Evolutionary conservation across 1,284 basidiomycete species (phyloP).

Genomic region (Naganishia albida): DNA sequence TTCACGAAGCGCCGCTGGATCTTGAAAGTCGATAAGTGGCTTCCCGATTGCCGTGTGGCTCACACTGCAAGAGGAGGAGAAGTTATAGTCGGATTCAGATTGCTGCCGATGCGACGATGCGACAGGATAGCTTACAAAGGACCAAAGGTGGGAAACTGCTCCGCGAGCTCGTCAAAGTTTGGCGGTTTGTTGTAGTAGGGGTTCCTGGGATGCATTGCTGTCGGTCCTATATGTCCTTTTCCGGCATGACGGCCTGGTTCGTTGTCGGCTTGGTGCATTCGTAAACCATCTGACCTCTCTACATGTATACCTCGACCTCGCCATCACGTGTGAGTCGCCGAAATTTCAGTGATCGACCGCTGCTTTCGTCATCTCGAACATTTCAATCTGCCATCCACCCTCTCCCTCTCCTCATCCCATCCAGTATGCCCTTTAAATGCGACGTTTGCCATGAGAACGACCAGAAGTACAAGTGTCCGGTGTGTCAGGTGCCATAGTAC

Average conservation of each 20-base stretch:
- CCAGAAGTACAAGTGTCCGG: slow-evolving; percentile 26
- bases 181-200: slow-evolving; percentile 57
- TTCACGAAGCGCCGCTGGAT: slow-evolving; percentile 67
- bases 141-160: slow-evolving; percentile 62
- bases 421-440: slow-evolving; percentile 3
- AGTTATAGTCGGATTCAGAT: slow-evolving; percentile 2
- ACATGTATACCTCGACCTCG: too few species aligned
- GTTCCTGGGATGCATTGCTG: slow-evolving; percentile 51
- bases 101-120: background rate
- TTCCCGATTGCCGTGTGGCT: slow-evolving; percentile 3
- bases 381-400: background rate
- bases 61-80: slow-evolving; percentile 34
- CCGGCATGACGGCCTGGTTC: background rate
- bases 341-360: slow-evolving; percentile 17
- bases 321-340: slow-evolving; percentile 11
- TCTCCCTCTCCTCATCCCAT: background rate
- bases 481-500: slow-evolving; percentile 20
- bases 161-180: slow-evolving; percentile 67
- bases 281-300: too few species aligned
- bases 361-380: background rate
- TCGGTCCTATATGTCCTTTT: background rate
- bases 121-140: slow-evolving; percentile 43
- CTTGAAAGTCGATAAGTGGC: slow-evolving; percentile 69
- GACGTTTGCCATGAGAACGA: slow-evolving; percentile 9
- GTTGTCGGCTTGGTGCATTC: background rate